phyloP scores from a whole-genome alignment of 164 flowering plant genomes.

The Buxus sempervirens region DNA sequence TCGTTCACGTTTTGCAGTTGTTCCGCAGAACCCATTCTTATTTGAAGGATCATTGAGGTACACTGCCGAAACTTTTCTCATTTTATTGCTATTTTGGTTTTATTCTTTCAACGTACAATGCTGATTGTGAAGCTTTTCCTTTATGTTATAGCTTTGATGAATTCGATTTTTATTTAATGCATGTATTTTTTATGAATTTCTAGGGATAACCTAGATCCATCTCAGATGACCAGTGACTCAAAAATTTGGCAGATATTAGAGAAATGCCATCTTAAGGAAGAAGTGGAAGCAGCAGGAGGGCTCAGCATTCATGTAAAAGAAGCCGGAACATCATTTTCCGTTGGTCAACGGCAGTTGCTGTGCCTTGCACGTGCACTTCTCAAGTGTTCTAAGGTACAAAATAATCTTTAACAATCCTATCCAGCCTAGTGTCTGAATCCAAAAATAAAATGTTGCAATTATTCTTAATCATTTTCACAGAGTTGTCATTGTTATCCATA shows the following conservation, averaged over 20 bases:
- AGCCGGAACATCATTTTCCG: conserved; percentile 78
- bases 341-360: conserved; percentile 89
- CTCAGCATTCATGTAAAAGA: conserved; percentile 67
- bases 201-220: conserved; percentile 92
- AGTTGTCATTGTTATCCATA: neutral
- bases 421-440: neutral
- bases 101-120: neutral
- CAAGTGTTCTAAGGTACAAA: conserved; percentile 71
- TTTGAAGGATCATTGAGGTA: conserved; percentile 88
- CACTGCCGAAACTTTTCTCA: neutral
- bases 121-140: neutral
- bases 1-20: conserved; percentile 72
- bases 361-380: conserved; percentile 97
- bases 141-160: neutral
- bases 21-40: conserved; percentile 94
- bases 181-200: conserved; percentile 9
- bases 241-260: conserved; percentile 68
- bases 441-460: no score
- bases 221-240: conserved; percentile 35
- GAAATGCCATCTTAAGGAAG: conserved; percentile 84
- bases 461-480: no score
- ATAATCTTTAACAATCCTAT: neutral
- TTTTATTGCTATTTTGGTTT: neutral
- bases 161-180: neutral
- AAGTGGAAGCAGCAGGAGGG: conserved; percentile 81